These are phyloP conservation scores for Phlyctochytrium arcticum DNA, from an alignment of 192 early-diverging fungal species.

Conservation along the genomic window DNA sequence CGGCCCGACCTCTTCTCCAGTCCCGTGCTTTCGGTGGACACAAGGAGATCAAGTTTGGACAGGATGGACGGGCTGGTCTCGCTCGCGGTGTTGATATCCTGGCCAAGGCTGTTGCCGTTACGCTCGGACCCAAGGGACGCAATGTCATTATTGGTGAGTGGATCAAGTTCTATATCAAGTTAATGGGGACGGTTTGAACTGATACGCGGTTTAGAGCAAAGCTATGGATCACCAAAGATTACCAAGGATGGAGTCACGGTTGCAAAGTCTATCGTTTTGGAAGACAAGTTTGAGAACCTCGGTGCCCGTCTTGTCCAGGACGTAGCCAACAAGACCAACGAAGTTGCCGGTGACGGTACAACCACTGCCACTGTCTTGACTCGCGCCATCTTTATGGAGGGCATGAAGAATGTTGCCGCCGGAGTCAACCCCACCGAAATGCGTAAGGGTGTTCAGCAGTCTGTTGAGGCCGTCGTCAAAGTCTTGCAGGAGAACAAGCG, in stretches of 20 bases:
- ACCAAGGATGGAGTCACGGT: conserved; percentile 99
- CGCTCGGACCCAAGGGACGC: conserved; percentile 98
- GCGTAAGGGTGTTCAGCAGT: conserved; percentile 85
- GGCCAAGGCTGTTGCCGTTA: conserved; percentile 98
- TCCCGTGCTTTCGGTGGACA: conserved; percentile 43
- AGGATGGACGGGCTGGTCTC: conserved; percentile 89
- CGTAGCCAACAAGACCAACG: conserved; percentile 99
- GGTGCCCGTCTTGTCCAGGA: conserved; percentile 98
- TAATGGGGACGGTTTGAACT: not conserved
- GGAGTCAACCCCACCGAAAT: conserved; percentile 99
- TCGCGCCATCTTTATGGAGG: conserved; percentile 98
- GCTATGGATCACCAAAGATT: conserved; percentile 98
- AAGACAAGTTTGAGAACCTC: conserved; percentile 99
- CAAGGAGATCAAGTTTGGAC: conserved; percentile 97
- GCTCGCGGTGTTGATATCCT: conserved; percentile 94
- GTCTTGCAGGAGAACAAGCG: conserved; percentile 87
- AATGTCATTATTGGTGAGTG: conserved; percentile 87
- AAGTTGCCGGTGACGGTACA: conserved; percentile 98
- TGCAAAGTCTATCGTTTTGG: conserved; percentile 92
- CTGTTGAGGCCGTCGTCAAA: conserved; percentile 90
- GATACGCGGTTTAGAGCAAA: conserved; percentile 64
- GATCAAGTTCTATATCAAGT: not conserved
- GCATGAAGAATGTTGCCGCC: conserved; percentile 98
- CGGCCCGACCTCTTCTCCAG: not conserved
- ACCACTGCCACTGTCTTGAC: conserved; percentile 98